Conservation (phyloP, 306 rosid genomes). For the Begonia masoniana region DNA sequence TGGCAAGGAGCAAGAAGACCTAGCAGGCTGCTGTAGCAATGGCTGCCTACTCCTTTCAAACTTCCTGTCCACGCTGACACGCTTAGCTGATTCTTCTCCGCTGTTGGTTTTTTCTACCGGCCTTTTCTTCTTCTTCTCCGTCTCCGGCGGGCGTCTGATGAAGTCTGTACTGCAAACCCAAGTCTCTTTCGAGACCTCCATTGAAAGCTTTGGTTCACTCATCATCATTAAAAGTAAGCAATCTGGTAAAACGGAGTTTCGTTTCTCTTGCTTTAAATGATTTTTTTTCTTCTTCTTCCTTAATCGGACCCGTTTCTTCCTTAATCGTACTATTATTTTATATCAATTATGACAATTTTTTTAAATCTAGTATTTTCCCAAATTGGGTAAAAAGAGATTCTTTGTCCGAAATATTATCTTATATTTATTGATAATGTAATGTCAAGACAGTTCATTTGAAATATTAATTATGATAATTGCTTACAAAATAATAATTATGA, state of each 20-base stretch:
- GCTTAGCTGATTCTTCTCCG: conserved; percentile 25
- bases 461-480: too few species aligned
- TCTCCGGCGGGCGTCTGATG: conserved; percentile 62
- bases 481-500: too few species aligned
- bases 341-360: too few species aligned
- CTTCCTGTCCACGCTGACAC: conserved; percentile 13
- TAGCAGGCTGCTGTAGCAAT: conserved; percentile 57
- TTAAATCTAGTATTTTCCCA: too few species aligned
- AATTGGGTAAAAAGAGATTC: too few species aligned
- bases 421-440: too few species aligned
- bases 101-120: conserved; percentile 15
- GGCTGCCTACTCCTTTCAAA: conserved; percentile 6
- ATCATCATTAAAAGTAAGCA: conserved; percentile 94
- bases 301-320: neutral
- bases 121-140: conserved; percentile 14
- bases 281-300: conserved; percentile 20
- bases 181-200: conserved; percentile 94
- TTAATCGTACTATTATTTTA: too few species aligned
- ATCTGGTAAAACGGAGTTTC: conserved; percentile 37
- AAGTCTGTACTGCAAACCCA: conserved; percentile 91
- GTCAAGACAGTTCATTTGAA: too few species aligned
- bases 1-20: conserved; percentile 73
- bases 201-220: conserved; percentile 94
- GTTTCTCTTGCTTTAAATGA: conserved; percentile 5
- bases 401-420: too few species aligned